These are phyloP conservation scores for Pezicula rhizophila DNA, from an alignment of 2,329 filamentous ascomycete species.

Conservation along the genomic window DNA sequence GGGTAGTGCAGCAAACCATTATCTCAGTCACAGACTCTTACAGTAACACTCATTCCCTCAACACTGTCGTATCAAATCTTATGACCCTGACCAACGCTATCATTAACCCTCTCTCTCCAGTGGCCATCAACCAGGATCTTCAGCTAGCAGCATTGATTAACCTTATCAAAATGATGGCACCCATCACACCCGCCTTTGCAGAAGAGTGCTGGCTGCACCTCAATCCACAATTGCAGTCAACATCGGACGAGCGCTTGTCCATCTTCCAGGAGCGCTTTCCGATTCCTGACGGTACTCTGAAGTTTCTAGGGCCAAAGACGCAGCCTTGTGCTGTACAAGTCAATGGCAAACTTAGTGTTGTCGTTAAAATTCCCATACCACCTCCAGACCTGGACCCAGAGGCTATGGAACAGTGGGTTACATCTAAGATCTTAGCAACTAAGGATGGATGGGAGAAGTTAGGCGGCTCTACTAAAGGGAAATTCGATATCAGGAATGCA, in stretches of 20 bases:
- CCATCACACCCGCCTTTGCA: constrained; percentile 72
- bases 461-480: constrained; percentile 35
- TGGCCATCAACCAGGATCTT: constrained; percentile 5
- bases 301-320: constrained; percentile 43
- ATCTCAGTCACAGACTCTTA: constrained; percentile 62
- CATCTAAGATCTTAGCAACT: constrained; percentile 53
- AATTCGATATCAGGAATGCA: constrained; percentile 41
- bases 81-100: constrained; percentile 74
- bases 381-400: constrained; percentile 35
- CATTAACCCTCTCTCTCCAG: constrained; percentile 33
- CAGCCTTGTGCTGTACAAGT: constrained; percentile 65
- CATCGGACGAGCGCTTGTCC: constrained; percentile 9
- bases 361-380: constrained; percentile 55
- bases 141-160: constrained; percentile 37
- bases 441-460: constrained; percentile 49
- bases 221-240: constrained; percentile 31
- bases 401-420: constrained; percentile 52
- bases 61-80: constrained; percentile 77
- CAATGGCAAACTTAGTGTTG: constrained; percentile 71
- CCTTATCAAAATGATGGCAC: constrained; percentile 68
- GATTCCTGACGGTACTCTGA: constrained; percentile 41
- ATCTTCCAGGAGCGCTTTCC: constrained; percentile 54
- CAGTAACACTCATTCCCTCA: constrained; percentile 67
- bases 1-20: constrained; percentile 62
- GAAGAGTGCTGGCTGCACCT: constrained; percentile 71